Evolutionary conservation across 2,329 filamentous ascomycete genomes (phyloP).

Genomic region (Aaosphaeria pasadenensis): DNA sequence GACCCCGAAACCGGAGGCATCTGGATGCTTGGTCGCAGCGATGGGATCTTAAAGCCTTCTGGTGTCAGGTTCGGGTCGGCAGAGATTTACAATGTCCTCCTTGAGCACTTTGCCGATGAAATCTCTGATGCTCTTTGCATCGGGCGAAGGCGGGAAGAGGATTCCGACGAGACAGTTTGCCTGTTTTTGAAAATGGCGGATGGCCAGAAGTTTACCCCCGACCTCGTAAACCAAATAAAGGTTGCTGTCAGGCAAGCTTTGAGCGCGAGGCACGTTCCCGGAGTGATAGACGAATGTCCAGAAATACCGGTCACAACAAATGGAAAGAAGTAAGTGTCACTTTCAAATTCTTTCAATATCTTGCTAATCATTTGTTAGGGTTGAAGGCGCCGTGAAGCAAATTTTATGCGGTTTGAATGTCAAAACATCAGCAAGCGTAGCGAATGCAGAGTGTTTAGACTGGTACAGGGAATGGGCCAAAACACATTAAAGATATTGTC

Average conservation of each 20-base stretch:
- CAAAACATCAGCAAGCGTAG: constrained; percentile 89
- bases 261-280: constrained; percentile 86
- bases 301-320: constrained; percentile 92
- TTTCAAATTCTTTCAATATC: not conserved
- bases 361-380: constrained; percentile 47
- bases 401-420: constrained; percentile 85
- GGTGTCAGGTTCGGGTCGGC: constrained; percentile 90
- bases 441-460: constrained; percentile 81
- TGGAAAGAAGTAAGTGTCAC: constrained; percentile 76
- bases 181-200: constrained; percentile 79
- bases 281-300: constrained; percentile 74
- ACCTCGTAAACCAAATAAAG: constrained; percentile 64
- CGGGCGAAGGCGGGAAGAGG: constrained; percentile 67
- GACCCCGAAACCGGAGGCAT: constrained; percentile 72
- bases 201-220: constrained; percentile 55
- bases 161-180: constrained; percentile 81
- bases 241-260: constrained; percentile 70
- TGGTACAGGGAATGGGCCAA: constrained; percentile 77
- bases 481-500: constrained; percentile 13
- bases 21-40: constrained; percentile 86
- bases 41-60: constrained; percentile 88
- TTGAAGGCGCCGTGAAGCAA: constrained; percentile 95
- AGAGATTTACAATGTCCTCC: constrained; percentile 94
- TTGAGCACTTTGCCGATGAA: constrained; percentile 74
- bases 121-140: constrained; percentile 87